Percentiles rank a stretch among this genome's conserved stretches.
phyloP scores from a whole-genome alignment of 2,329 filamentous ascomycete genomes.

The Penicillium sp. region DNA sequence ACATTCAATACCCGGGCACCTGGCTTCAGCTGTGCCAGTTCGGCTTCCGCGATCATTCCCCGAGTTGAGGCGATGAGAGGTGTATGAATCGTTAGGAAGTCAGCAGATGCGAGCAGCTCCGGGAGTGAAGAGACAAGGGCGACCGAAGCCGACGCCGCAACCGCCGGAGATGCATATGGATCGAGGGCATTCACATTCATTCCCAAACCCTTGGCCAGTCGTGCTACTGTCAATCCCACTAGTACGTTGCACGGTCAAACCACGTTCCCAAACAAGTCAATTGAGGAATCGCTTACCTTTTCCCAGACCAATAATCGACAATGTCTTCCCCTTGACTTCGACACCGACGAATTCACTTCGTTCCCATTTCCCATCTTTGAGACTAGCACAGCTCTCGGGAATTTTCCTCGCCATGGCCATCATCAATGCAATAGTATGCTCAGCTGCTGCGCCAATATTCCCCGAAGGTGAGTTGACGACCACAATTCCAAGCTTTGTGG shows the following conservation, averaged over 20 bases:
- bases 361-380: constrained; percentile 74
- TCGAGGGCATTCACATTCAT: constrained; percentile 75
- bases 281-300: constrained; percentile 53
- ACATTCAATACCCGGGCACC: constrained; percentile 75
- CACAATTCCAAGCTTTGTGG: constrained; percentile 70
- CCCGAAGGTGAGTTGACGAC: constrained; percentile 78
- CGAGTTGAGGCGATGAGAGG: constrained; percentile 74
- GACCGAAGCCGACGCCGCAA: constrained; percentile 67
- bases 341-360: constrained; percentile 70
- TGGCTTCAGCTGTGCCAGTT: constrained; percentile 69
- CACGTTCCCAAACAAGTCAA: neutral
- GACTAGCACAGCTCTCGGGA: constrained; percentile 64
- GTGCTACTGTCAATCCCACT: constrained; percentile 74
- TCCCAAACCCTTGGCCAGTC: constrained; percentile 73
- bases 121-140: constrained; percentile 57
- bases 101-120: constrained; percentile 63
- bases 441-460: constrained; percentile 77
- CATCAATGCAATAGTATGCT: constrained; percentile 72
- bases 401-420: constrained; percentile 73
- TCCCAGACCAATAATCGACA: constrained; percentile 76
- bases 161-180: constrained; percentile 71
- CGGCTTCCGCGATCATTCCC: constrained; percentile 66
- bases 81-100: constrained; percentile 79
- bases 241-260: neutral
- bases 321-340: constrained; percentile 72